Base-by-base conservation (phyloP, 2,329 filamentous ascomycete genomes). In the Elsinoe arachidis region DNA sequence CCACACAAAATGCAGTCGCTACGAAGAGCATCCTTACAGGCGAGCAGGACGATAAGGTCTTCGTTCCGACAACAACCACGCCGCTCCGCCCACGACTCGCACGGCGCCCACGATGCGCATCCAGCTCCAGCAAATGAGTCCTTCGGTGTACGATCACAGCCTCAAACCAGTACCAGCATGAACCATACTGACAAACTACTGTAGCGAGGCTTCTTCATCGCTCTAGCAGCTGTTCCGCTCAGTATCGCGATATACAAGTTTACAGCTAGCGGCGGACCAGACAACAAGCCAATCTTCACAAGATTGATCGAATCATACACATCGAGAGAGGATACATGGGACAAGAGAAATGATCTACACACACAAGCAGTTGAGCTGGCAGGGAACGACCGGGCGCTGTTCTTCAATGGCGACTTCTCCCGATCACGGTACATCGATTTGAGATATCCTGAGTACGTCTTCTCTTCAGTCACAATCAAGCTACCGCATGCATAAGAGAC, bases 391-490 rank as follows among this genome's bases (percentile, higher is more conserved):
- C 74, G 80, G 60, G 80, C 83, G 63, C 68, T 87, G 63, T 85
- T 85, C 67, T 59, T 71, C 62, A 74, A 75, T 61, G 63, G 67
- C n/a, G 69, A 69, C 65, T 73, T 76, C 30, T 74, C 71, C 59
- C 69, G 71, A 57, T 65, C 71, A 19, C 65, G 65, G 47, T 69
- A 76, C 63, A 72, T 82, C 44, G 76, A 82, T 17, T 69, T 87
- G 69, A 80, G 72, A 67, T 83, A 80, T 64, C 82, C 80, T 34
- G 84, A 87, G 84, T 87, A 79, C 61, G 83, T 80, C 33, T 43
- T 9, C 6, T 33, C 15, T 21, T 30, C 9, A 2, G 26, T 30
- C 3, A 30, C 26, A 7, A 5, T 9, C 26, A 30, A 5, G 26
- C 26, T 30, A 30, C 7, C 9, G 26, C 9, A 30, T 30, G 26